phyloP scores from a whole-genome alignment of 2,329 filamentous ascomycete genomes.

The Aureobasidium sp. region DNA sequence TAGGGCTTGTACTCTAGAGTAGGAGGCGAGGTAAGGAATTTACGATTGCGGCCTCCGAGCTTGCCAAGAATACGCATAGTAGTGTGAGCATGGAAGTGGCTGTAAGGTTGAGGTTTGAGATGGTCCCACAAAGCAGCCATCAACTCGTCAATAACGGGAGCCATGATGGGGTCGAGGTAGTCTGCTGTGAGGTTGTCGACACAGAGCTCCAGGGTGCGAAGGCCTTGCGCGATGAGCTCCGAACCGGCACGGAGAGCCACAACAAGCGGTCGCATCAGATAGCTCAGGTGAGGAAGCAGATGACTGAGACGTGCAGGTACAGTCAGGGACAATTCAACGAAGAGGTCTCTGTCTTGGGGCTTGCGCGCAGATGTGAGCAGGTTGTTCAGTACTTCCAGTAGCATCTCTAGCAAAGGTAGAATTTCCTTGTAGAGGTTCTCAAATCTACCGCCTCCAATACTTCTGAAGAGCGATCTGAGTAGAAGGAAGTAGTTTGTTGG shows the following conservation, averaged over 20 bases:
- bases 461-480: slow-evolving; percentile 84
- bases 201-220: slow-evolving; percentile 89
- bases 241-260: slow-evolving; percentile 86
- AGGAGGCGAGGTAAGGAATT: slow-evolving; percentile 86
- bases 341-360: slow-evolving; percentile 84
- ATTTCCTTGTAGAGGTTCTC: slow-evolving; percentile 99
- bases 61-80: slow-evolving; percentile 97
- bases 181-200: slow-evolving; percentile 97
- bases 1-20: slow-evolving; percentile 77
- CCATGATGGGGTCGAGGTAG: slow-evolving; percentile 98
- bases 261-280: slow-evolving; percentile 95
- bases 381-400: slow-evolving; percentile 94
- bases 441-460: slow-evolving; percentile 94
- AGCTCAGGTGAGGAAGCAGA: slow-evolving; percentile 87
- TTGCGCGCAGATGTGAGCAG: slow-evolving; percentile 84
- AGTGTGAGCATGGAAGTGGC: slow-evolving; percentile 94
- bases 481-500: slow-evolving; percentile 98
- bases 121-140: slow-evolving; percentile 98
- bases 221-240: slow-evolving; percentile 87
- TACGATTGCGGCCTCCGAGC: slow-evolving; percentile 87
- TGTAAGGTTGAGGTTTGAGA: slow-evolving; percentile 86
- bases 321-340: slow-evolving; percentile 93
- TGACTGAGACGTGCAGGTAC: slow-evolving; percentile 93
- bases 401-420: slow-evolving; percentile 89
- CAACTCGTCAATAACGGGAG: slow-evolving; percentile 94